A percentile compares a stretch with the other conserved stretches of the same genome.
phyloP scores from a whole-genome alignment of 179 eudicot genomes.

The Beta lomatogona region DNA sequence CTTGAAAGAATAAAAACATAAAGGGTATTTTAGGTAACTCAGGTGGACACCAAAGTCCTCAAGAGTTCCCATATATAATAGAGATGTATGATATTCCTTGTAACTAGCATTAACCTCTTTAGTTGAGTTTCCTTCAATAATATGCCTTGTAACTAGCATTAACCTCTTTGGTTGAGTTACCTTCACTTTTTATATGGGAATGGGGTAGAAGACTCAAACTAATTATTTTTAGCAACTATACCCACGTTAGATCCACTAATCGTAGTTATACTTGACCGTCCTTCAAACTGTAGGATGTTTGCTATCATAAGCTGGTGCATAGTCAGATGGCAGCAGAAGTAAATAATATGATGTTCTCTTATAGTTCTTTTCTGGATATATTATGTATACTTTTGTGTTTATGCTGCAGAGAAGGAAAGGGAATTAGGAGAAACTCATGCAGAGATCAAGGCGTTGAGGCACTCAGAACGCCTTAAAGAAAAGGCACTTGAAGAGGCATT shows the following conservation, averaged over 20 bases:
- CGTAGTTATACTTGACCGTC: not conserved
- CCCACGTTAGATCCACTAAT: not conserved
- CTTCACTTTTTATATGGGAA: not conserved
- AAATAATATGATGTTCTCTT: not conserved
- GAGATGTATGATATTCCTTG: no score
- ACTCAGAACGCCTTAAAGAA: slow-evolving; percentile 48
- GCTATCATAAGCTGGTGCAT: slow-evolving; percentile 1
- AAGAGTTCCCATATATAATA: no score
- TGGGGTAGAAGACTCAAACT: not conserved
- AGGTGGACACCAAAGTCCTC: no score
- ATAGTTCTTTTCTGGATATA: no score
- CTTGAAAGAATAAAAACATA: no score
- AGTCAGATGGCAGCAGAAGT: not conserved
- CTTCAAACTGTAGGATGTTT: not conserved
- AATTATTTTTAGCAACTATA: not conserved
- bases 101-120: no score
- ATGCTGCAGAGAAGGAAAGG: slow-evolving; percentile 42
- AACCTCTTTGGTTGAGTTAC: not conserved
- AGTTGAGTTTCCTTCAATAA: no score
- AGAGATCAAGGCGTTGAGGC: no score
- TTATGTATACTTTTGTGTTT: slow-evolving; percentile 10
- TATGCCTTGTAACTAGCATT: not conserved
- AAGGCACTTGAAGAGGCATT: slow-evolving; percentile 50
- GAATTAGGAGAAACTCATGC: slow-evolving; percentile 49
- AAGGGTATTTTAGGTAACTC: no score